These are phyloP conservation scores for Apostasia ramifera DNA, from an alignment of 106 monocot genomes.

Conservation along the genomic window DNA sequence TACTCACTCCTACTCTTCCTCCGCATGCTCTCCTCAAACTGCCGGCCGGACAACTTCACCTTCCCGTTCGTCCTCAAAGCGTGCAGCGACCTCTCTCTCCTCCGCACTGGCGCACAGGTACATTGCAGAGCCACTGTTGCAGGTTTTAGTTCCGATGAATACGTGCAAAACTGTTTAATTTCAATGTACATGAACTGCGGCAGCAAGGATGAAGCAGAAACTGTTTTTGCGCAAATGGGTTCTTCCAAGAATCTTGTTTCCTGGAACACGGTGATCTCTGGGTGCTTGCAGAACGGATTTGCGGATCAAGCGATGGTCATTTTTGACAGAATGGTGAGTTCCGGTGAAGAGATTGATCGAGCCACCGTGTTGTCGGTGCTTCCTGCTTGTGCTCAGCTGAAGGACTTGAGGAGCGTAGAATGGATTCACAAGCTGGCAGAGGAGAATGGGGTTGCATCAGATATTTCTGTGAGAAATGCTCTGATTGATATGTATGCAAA, in stretches of 20 bases:
- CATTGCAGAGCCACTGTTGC: slow-evolving; percentile 33
- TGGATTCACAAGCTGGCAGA: slow-evolving; percentile 33
- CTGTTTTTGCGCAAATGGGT: slow-evolving; percentile 45
- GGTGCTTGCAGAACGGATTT: slow-evolving; percentile 31
- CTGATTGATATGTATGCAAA: slow-evolving; percentile 86
- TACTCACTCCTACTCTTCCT: slow-evolving; percentile 36
- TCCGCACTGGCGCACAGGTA: slow-evolving; percentile 13
- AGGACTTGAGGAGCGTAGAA: slow-evolving; percentile 37
- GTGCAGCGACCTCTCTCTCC: slow-evolving; percentile 27
- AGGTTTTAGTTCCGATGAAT: slow-evolving; percentile 34
- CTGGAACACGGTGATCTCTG: slow-evolving; percentile 61
- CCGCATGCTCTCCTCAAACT: slow-evolving; percentile 21
- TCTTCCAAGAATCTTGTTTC: slow-evolving; percentile 20
- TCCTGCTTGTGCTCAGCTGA: slow-evolving; percentile 51
- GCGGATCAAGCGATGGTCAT: slow-evolving; percentile 28
- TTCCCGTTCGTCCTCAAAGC: slow-evolving; percentile 74
- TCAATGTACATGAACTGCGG: slow-evolving; percentile 47
- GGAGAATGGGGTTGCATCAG: slow-evolving; percentile 16
- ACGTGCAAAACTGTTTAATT: slow-evolving; percentile 47
- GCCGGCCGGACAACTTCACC: slow-evolving; percentile 40
- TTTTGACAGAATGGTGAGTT: slow-evolving; percentile 34
- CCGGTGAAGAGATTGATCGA: slow-evolving; percentile 20
- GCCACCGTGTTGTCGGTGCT: slow-evolving; percentile 52
- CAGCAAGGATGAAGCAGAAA: slow-evolving; percentile 8
- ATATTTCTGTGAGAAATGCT: slow-evolving; percentile 43